Evolutionary conservation across 768 basidiomycete genomes (phyloP).

Genomic region (Trametopsis cervina): DNA sequence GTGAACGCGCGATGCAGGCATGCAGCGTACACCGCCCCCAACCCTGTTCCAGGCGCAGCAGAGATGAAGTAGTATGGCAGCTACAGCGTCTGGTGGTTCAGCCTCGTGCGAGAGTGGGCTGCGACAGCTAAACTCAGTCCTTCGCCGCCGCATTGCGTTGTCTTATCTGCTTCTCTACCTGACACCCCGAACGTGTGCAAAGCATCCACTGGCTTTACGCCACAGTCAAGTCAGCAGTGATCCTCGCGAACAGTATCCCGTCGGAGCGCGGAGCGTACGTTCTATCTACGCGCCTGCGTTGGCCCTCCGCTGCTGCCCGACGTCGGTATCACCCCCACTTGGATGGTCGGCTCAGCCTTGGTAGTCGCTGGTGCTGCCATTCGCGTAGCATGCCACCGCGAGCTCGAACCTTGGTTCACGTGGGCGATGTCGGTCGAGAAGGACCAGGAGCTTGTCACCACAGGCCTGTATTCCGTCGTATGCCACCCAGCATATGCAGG

Average conservation of each 20-base stretch:
- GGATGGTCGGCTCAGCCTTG: conserved; percentile 2
- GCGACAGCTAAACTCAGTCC: too few relatives aligned
- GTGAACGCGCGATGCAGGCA: too few relatives aligned
- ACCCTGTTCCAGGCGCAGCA: too few relatives aligned
- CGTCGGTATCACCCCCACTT: neutral
- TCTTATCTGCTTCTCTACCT: too few relatives aligned
- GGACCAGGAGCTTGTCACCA: conserved; percentile 22
- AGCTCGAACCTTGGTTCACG: conserved; percentile 23
- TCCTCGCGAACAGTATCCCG: conserved; percentile 1
- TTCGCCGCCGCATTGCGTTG: too few relatives aligned
- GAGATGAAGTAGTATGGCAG: too few relatives aligned
- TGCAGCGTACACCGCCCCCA: too few relatives aligned
- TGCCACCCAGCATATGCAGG: conserved; percentile 23
- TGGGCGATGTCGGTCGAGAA: conserved; percentile 20
- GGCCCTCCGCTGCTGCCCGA: neutral
- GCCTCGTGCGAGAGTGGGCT: too few relatives aligned
- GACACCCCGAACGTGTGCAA: too few relatives aligned
- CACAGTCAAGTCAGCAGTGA: neutral
- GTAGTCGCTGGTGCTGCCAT: neutral
- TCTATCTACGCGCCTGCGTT: neutral
- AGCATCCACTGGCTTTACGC: neutral
- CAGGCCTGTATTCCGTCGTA: conserved; percentile 23
- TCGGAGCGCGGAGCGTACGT: neutral
- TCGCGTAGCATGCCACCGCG: conserved; percentile 16
- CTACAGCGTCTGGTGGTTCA: too few relatives aligned